A percentile compares a stretch with the other conserved stretches of the same genome.
These are phyloP conservation scores for Daldinia loculata DNA, from an alignment of 495 filamentous ascomycete species.

Conservation along the genomic window DNA sequence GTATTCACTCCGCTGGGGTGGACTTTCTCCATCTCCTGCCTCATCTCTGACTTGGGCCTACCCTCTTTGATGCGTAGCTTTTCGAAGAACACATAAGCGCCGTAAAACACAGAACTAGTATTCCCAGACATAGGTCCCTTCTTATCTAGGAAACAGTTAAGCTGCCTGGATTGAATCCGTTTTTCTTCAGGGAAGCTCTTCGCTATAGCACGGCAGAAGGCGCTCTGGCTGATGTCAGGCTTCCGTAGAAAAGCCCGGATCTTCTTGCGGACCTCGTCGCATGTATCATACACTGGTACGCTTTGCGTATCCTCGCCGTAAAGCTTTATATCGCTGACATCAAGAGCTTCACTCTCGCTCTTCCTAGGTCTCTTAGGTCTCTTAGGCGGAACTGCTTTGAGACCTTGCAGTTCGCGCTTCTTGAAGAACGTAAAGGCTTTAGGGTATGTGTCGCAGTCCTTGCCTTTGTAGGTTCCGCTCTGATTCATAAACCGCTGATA, in stretches of 20 bases:
- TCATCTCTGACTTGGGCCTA: constrained; percentile 57
- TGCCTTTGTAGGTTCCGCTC: constrained; percentile 40
- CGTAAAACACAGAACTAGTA: constrained; percentile 54
- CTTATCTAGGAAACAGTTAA: constrained; percentile 54
- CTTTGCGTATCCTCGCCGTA: constrained; percentile 49
- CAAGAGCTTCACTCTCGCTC: constrained; percentile 24
- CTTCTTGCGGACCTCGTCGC: constrained; percentile 62
- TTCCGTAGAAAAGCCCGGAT: constrained; percentile 56
- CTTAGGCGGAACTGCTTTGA: constrained; percentile 47
- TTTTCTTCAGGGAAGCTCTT: constrained; percentile 42
- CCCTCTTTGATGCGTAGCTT: constrained; percentile 60
- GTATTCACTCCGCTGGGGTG: constrained; percentile 13
- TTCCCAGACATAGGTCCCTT: constrained; percentile 55
- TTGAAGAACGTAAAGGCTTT: constrained; percentile 54
- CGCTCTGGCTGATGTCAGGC: constrained; percentile 52
- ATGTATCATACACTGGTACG: constrained; percentile 60
- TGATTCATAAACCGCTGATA: constrained; percentile 47
- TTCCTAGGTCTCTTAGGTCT: constrained; percentile 39
- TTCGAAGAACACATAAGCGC: constrained; percentile 61
- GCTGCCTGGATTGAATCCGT: constrained; percentile 44
- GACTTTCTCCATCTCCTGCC: constrained; percentile 58
- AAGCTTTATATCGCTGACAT: constrained; percentile 47
- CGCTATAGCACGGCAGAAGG: constrained; percentile 54
- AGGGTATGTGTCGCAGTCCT: constrained; percentile 37
- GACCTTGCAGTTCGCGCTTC: constrained; percentile 50